Conservation (phyloP, 2,329 filamentous ascomycete species). For the Colletotrichum spinosum region DNA sequence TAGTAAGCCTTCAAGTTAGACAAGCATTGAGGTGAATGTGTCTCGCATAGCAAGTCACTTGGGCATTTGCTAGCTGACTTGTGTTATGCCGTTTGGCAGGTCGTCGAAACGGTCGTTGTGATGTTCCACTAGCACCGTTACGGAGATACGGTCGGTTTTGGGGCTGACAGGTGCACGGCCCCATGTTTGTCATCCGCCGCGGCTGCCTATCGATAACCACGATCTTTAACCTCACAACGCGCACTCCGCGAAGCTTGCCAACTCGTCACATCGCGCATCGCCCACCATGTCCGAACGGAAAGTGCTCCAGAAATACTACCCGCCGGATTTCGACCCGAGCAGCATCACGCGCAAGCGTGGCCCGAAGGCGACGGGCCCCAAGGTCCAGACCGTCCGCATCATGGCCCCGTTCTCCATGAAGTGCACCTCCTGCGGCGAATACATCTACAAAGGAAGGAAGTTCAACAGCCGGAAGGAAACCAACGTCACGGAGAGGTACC, state of each 20-base stretch:
- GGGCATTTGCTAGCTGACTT: too few species aligned
- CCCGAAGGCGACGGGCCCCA: conserved; percentile 79
- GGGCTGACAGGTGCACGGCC: not conserved
- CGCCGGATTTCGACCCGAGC: conserved; percentile 90
- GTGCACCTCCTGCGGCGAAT: conserved; percentile 74
- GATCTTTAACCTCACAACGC: too few species aligned
- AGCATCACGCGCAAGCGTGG: conserved; percentile 78
- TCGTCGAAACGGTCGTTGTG: not conserved
- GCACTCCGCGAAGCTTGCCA: not conserved
- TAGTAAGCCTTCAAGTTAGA: too few species aligned
- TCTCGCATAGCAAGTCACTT: too few species aligned
- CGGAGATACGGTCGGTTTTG: conserved; percentile 2
- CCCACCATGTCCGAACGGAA: conserved; percentile 85
- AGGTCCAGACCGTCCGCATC: conserved; percentile 86
- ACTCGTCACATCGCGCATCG: conserved; percentile 6
- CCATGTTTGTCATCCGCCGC: conserved; percentile 23
- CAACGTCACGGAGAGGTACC: conserved; percentile 87
- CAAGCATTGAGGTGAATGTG: too few species aligned
- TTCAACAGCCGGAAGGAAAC: conserved; percentile 97
- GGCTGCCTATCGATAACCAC: conserved; percentile 2
- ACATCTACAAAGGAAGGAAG: conserved; percentile 92
- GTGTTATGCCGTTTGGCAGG: not conserved
- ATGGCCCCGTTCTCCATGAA: conserved; percentile 91
- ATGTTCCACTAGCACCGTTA: not conserved
- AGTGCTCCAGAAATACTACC: conserved; percentile 75